These are phyloP conservation scores for Globisporangium radiosum DNA, from an alignment of 352 stramenopile species.

Conservation along the genomic window DNA sequence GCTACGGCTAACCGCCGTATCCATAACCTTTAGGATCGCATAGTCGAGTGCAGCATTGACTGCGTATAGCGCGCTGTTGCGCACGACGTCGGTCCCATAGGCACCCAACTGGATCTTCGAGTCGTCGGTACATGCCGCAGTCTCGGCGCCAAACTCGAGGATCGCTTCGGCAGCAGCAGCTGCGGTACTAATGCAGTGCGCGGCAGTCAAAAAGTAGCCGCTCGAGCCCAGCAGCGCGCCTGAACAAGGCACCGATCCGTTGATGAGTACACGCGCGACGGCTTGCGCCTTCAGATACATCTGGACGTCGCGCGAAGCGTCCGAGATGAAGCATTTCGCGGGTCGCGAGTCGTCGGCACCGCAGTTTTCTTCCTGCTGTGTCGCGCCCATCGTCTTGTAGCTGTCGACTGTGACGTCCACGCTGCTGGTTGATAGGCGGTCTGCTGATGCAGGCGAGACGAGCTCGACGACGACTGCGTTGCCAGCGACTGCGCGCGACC, in stretches of 20 bases:
- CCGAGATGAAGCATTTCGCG: slow-evolving; percentile 20
- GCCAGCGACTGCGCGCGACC: slow-evolving; percentile 12
- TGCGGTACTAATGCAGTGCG: slow-evolving; percentile 20
- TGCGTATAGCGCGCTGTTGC: slow-evolving; percentile 14
- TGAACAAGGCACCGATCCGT: slow-evolving; percentile 19
- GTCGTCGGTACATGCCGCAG: slow-evolving; percentile 12
- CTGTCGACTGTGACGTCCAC: slow-evolving; percentile 12
- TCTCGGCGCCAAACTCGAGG: slow-evolving; percentile 24
- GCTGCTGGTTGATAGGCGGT: neutral
- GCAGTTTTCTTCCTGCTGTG: slow-evolving; percentile 13
- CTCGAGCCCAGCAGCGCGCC: slow-evolving; percentile 13
- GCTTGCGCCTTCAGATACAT: slow-evolving; percentile 20
- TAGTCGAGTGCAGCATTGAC: slow-evolving; percentile 22
- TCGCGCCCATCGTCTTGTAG: slow-evolving; percentile 10
- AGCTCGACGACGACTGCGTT: slow-evolving; percentile 14
- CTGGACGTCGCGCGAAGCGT: slow-evolving; percentile 4
- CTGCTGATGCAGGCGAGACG: slow-evolving; percentile 1
- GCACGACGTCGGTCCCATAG: slow-evolving; percentile 15
- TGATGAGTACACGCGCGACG: slow-evolving; percentile 20
- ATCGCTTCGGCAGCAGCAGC: slow-evolving; percentile 7
- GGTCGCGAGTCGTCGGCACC: slow-evolving; percentile 17
- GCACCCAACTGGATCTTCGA: slow-evolving; percentile 18
- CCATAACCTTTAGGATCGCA: slow-evolving; percentile 21
- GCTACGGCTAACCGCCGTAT: neutral
- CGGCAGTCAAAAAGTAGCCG: slow-evolving; percentile 23